A percentile compares a stretch with the other conserved stretches of the same genome.
Evolutionary conservation across 1,284 basidiomycete genomes (phyloP).

Genomic region (Amylostereum chailletii): DNA sequence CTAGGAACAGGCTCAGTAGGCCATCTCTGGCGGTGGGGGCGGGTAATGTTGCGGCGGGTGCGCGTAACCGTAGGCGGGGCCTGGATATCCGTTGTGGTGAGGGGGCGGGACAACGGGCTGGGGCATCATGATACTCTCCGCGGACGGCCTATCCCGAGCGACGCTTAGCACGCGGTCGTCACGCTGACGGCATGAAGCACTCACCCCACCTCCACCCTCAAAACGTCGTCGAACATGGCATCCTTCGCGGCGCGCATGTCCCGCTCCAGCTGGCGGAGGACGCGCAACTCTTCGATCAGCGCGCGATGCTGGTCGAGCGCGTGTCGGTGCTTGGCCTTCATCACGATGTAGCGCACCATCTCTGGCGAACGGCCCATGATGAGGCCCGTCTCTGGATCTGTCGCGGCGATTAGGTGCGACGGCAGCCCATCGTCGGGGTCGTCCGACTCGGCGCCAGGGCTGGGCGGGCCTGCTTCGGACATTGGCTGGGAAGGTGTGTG

Average conservation of each 20-base stretch:
- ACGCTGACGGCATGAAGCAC: slow-evolving; percentile 7
- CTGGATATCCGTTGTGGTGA: no score
- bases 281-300: slow-evolving; percentile 53
- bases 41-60: no score
- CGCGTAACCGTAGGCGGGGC: no score
- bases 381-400: slow-evolving; percentile 45
- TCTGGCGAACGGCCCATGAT: slow-evolving; percentile 52
- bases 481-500: slow-evolving; percentile 28
- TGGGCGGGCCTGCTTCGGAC: slow-evolving; percentile 19
- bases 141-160: no score
- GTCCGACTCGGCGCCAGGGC: slow-evolving; percentile 20
- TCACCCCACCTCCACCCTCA: slow-evolving; percentile 46
- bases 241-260: slow-evolving; percentile 49
- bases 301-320: slow-evolving; percentile 52
- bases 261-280: slow-evolving; percentile 9
- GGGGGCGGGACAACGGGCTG: no score
- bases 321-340: slow-evolving; percentile 67
- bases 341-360: slow-evolving; percentile 64
- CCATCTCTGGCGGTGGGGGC: no score
- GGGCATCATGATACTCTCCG: no score
- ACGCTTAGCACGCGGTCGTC: no score
- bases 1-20: no score
- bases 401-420: slow-evolving; percentile 34
- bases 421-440: slow-evolving; percentile 38
- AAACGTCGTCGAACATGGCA: slow-evolving; percentile 39